Evolutionary conservation across 495 filamentous ascomycete species (phyloP), one percentile per base, ranked within the genome.

Genomic region (Chaetomidium leptoderma): DNA sequence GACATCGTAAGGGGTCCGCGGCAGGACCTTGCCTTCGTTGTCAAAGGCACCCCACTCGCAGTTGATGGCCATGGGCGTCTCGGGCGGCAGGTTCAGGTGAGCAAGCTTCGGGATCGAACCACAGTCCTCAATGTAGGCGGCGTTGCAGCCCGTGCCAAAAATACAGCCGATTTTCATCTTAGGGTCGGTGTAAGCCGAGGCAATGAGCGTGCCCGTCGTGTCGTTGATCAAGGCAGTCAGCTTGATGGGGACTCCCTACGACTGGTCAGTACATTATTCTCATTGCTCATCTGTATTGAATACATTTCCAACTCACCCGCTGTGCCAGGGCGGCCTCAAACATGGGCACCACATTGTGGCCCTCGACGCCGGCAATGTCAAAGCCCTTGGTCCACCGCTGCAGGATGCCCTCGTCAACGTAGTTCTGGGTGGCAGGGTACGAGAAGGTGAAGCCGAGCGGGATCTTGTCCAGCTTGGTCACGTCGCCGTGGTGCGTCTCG

Each of bases 371-470:
- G 40, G 87, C 83, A 71, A 98, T 97, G 66, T 98, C 95, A 69
- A 98, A 98, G 3, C 93, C 93, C 79, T 98, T 98, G 58, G 93
- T 98, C 93, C 93, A 98, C 58, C 95, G 86, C 72, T 98, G 93
- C 59, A 98, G 79, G 40, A 97, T 79, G 64, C 93, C 93, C 68
- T 97, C 90, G 67, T 98, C 90, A 66, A 98, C 91, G 74, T 95
- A 96, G 36, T 97, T 84, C 72, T 98, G 93, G 13, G 91, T 93
- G 27, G 91, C 95, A 3, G 93, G 93, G 68, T 97, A 98, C 9
- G 93, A 97, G 77, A 98, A 98, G 53, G 93, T 98, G 77, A 98
- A 98, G 70, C 93, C 95, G 42, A 97, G 83, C 5, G 89, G 89
- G 19, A 97, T 74, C 64, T 83, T 81, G 19, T 82, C 79, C 30